phyloP scores from a whole-genome alignment of 2,329 filamentous ascomycete genomes.

The Nigrograna mackinnonii region DNA sequence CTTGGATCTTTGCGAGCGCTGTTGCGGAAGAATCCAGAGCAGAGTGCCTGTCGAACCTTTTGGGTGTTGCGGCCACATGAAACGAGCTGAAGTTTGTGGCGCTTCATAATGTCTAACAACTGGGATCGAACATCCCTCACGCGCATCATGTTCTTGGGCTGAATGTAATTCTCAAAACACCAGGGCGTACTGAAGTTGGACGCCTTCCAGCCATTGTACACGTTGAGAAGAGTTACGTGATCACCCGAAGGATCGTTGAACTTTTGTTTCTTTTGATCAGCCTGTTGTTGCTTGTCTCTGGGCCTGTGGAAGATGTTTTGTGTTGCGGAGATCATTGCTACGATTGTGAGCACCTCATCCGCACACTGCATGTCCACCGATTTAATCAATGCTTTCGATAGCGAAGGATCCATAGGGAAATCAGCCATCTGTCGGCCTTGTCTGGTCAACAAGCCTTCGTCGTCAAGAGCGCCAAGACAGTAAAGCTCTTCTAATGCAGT shows the following conservation, averaged over 20 bases:
- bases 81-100: conserved; percentile 80
- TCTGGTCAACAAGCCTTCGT: conserved; percentile 90
- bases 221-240: conserved; percentile 91
- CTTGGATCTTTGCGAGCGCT: conserved; percentile 91
- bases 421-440: conserved; percentile 97
- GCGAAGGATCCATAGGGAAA: conserved; percentile 93
- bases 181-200: conserved; percentile 81
- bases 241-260: conserved; percentile 96
- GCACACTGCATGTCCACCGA: conserved; percentile 87
- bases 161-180: conserved; percentile 98
- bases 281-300: conserved; percentile 94
- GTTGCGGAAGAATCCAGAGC: conserved; percentile 94
- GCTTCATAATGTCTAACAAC: conserved; percentile 89
- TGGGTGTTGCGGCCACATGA: conserved; percentile 88
- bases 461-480: conserved; percentile 85
- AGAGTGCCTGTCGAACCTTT: conserved; percentile 85
- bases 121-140: conserved; percentile 93
- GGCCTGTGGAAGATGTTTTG: conserved; percentile 90
- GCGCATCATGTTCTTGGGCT: conserved; percentile 83
- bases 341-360: conserved; percentile 91
- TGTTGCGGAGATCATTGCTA: conserved; percentile 55
- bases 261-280: conserved; percentile 96
- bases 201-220: conserved; percentile 96
- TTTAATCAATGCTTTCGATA: conserved; percentile 88
- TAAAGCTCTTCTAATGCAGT: conserved; percentile 95